phyloP scores from a whole-genome alignment of 1,139 yeast species.

The Hyphopichia pseudoburtonii region DNA sequence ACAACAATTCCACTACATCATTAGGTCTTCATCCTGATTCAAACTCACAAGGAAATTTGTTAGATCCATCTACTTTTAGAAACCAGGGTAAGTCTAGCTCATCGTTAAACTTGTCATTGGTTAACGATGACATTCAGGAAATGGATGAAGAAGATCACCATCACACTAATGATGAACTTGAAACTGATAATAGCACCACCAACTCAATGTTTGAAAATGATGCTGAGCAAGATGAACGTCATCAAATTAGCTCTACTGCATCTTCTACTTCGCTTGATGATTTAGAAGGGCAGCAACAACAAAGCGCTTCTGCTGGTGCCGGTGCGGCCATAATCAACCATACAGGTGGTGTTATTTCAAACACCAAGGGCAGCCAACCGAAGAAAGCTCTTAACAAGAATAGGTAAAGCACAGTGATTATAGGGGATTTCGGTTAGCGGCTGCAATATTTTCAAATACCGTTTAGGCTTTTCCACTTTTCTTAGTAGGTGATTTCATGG shows the following conservation, averaged over 20 bases:
- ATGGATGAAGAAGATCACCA: slow-evolving; percentile 32
- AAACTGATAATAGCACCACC: slow-evolving; percentile 34
- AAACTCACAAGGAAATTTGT: too few species aligned
- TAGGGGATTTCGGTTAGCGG: too few species aligned
- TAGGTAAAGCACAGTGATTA: too few species aligned
- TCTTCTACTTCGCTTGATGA: slow-evolving; percentile 37
- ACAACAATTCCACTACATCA: slow-evolving; percentile 5
- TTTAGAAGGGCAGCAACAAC: slow-evolving; percentile 15
- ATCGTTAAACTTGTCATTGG: slow-evolving; percentile 15
- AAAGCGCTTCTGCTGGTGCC: too few species aligned
- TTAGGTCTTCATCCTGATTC: not conserved
- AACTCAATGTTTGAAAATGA: slow-evolving; percentile 38
- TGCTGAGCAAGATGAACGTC: slow-evolving; percentile 18
- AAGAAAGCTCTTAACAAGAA: not conserved
- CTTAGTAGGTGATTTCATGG: too few species aligned
- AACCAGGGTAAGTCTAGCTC: slow-evolving; percentile 14
- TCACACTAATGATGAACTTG: slow-evolving; percentile 17
- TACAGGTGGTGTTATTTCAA: too few species aligned
- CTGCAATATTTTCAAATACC: too few species aligned
- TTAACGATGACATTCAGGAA: slow-evolving; percentile 14
- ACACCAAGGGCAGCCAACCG: too few species aligned
- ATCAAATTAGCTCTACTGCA: slow-evolving; percentile 25
- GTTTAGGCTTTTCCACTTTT: too few species aligned
- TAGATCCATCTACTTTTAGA: slow-evolving; percentile 3
- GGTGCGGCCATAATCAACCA: too few species aligned